Base-by-base conservation (phyloP, 2,329 filamentous ascomycete species). In the Paramyrothecium sp. region DNA sequence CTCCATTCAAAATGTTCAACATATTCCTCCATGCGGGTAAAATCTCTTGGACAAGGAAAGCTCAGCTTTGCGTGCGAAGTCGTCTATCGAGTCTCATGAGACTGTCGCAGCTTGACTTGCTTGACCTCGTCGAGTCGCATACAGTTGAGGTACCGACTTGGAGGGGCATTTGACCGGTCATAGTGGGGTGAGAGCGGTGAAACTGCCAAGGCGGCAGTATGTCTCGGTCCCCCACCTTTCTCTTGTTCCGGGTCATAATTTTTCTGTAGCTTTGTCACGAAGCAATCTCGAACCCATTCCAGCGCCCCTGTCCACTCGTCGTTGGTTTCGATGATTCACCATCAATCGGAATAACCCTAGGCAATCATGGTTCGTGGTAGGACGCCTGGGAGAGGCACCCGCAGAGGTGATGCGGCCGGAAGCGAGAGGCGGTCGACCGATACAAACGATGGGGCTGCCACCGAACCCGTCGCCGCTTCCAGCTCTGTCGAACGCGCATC, bases 311-410 rank as follows among this genome's bases (percentile, higher is more conserved):
- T 38, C 26, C 10, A 49, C 19, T 13, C 47, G 12, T 49, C 20
- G 47, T 21, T 23, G 22, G 47, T 21, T 22, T n/a, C 26, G 11
- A 53, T 30, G 50, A 5, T 30, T 30, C 5, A 19, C 20, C 13
- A 21, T 17, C 23, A 22, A 17, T 20, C 20, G 12, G 47, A 7
- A 19, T 20, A 21, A 26, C 33, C 52, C 12, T 50, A 51, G 56
- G 52, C 20, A 54, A 59, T 30, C 23, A 75, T 75, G 73, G 66
- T 67, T 55, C 67, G 73, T 55, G 71, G 69, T 33, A 67, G 73
- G 61, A 63, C 67, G 49, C 56, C 69, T 34, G 66, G 65, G 47
- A 65, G 72, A 56, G 71, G 71, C 34, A 69, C 61, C 54, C 70
- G 71, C 34, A 61, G 73, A 64, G 68, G 68, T n/a, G 61, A 66